These are phyloP conservation scores for Monosporascus sp. DNA, from an alignment of 2,329 filamentous ascomycete genomes.

Conservation along the genomic window DNA sequence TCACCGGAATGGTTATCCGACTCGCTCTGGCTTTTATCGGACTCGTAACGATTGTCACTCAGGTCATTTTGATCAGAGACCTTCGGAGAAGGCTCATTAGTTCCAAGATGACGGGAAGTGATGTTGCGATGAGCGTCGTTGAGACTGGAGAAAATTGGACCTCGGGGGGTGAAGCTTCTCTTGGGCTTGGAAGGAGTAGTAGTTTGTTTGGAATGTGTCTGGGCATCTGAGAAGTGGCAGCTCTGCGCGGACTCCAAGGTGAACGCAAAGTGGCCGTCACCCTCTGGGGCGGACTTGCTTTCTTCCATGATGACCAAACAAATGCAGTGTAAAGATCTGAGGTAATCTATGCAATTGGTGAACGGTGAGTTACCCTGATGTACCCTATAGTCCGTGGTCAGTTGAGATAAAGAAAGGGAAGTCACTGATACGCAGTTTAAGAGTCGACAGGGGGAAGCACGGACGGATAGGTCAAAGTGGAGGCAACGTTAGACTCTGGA, in stretches of 20 bases:
- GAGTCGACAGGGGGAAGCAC: no score
- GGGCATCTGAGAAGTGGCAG: neutral
- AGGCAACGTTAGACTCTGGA: no score
- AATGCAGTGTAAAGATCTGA: no score
- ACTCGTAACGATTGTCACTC: conserved; percentile 1
- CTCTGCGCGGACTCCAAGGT: neutral
- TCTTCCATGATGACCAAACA: no score
- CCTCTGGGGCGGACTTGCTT: no score
- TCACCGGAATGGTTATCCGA: neutral
- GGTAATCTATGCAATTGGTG: no score
- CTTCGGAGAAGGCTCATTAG: conserved; percentile 9
- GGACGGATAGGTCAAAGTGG: no score
- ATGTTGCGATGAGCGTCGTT: conserved; percentile 35
- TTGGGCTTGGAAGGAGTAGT: conserved; percentile 2
- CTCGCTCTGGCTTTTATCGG: neutral
- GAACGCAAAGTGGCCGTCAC: neutral
- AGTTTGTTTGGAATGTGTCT: neutral
- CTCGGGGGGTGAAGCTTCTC: conserved; percentile 23
- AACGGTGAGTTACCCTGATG: no score
- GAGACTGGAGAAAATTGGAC: conserved; percentile 30
- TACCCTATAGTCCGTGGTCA: no score
- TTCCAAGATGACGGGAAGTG: conserved; percentile 17
- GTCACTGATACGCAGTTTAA: no score
- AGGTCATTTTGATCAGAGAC: neutral
- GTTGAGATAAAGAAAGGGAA: no score